Evolutionary conservation across 78 protist species (phyloP).

Genomic region (Tieghemostelium lacteum): DNA sequence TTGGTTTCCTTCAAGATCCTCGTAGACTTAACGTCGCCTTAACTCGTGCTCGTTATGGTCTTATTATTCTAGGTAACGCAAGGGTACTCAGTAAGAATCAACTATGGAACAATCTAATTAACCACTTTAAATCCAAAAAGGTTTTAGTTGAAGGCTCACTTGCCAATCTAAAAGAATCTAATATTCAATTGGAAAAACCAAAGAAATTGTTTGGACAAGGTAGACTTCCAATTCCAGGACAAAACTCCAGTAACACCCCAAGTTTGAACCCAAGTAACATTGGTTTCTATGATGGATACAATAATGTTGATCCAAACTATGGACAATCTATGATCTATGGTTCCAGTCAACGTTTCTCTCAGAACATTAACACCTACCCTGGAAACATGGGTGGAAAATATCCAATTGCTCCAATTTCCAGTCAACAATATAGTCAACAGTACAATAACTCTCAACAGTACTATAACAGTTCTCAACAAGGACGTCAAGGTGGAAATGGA

Average conservation of each 20-base stretch:
- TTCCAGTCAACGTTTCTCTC: background rate
- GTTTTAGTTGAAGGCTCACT: constrained; percentile 97
- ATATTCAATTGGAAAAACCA: constrained; percentile 72
- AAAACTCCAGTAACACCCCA: background rate
- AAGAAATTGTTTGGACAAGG: constrained; percentile 59
- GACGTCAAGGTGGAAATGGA: background rate
- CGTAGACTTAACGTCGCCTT: constrained; percentile 99
- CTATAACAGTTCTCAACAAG: background rate
- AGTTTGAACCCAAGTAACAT: background rate
- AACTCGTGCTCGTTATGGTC: constrained; percentile 98
- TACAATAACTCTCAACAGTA: background rate
- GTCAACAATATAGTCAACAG: background rate
- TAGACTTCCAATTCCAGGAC: constrained; percentile 32
- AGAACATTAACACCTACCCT: background rate
- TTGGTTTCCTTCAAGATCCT: constrained; percentile 99
- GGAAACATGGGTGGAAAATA: background rate
- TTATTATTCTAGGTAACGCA: constrained; percentile 98
- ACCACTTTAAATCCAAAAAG: constrained; percentile 92
- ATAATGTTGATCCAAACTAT: constrained; percentile 45
- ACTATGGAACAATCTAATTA: constrained; percentile 98
- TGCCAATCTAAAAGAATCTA: constrained; percentile 74
- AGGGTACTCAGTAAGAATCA: constrained; percentile 92
- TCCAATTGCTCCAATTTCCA: background rate
- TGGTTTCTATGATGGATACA: background rate
- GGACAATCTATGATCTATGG: constrained; percentile 60